A percentile compares a stretch with the other conserved stretches of the same genome.
These are phyloP conservation scores for Alternaria arborescens DNA, from an alignment of 2,329 filamentous ascomycete species.

Conservation along the genomic window DNA sequence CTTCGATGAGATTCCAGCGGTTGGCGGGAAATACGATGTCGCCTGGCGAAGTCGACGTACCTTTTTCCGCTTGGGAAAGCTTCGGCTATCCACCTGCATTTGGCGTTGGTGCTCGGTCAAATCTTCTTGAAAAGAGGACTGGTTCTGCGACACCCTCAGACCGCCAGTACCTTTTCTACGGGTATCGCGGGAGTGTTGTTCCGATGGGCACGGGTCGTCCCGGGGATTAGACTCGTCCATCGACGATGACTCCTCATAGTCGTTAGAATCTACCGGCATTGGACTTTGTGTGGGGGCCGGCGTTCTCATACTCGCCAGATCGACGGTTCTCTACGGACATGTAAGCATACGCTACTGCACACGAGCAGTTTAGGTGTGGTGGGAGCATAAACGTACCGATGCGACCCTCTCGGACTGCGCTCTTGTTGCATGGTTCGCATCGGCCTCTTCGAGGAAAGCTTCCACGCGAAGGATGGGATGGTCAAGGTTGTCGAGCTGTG, in stretches of 20 bases:
- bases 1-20: not conserved
- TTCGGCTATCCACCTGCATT: conserved; percentile 44
- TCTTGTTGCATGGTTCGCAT: conserved; percentile 13
- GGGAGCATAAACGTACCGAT: conserved; percentile 31
- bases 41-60: not conserved
- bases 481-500: conserved; percentile 31
- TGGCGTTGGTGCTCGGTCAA: conserved; percentile 44
- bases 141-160: conserved; percentile 37
- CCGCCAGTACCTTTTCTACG: conserved; percentile 41
- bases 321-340: conserved; percentile 32
- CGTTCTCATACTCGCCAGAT: conserved; percentile 36
- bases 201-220: conserved; percentile 2
- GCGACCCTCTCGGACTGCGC: conserved; percentile 35
- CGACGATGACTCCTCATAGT: conserved; percentile 13
- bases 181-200: conserved; percentile 10
- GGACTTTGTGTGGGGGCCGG: conserved; percentile 36
- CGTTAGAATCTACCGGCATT: conserved; percentile 14
- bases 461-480: conserved; percentile 42
- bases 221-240: conserved; percentile 16
- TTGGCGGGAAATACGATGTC: not conserved
- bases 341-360: conserved; percentile 17
- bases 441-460: conserved; percentile 43
- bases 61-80: conserved; percentile 46
- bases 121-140: conserved; percentile 37
- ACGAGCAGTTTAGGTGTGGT: not conserved